Evolutionary conservation across 768 basidiomycete genomes (phyloP).

Genomic region (Rhodotorula sphaerocarpa): DNA sequence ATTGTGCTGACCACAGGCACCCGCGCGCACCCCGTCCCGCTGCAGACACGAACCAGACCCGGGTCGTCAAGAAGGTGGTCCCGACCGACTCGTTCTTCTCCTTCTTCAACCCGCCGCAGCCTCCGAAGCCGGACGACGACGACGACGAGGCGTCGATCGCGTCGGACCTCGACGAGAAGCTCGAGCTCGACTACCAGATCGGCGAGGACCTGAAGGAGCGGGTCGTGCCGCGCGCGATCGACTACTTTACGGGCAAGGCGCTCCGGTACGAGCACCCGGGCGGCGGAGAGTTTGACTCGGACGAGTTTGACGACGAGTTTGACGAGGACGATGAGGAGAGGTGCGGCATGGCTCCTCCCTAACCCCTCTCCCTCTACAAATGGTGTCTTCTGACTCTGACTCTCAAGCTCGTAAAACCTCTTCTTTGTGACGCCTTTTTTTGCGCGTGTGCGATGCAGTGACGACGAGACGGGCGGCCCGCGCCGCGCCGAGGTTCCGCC

Average conservation of each 20-base stretch:
- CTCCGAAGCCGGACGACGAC: slow-evolving; percentile 61
- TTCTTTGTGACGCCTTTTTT: neutral
- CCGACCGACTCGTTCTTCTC: slow-evolving; percentile 97
- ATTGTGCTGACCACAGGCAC: neutral
- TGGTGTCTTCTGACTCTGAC: too few species aligned
- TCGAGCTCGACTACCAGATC: slow-evolving; percentile 95
- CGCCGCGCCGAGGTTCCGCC: slow-evolving; percentile 35
- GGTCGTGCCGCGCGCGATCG: slow-evolving; percentile 83
- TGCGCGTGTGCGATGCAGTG: slow-evolving; percentile 5
- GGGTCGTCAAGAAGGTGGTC: slow-evolving; percentile 61
- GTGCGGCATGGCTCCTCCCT: slow-evolving; percentile 47
- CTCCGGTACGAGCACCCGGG: slow-evolving; percentile 57
- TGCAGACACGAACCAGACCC: slow-evolving; percentile 49
- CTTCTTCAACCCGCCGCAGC: slow-evolving; percentile 80
- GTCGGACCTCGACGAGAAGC: slow-evolving; percentile 81
- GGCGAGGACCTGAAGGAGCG: slow-evolving; percentile 98
- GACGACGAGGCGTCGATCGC: slow-evolving; percentile 60
- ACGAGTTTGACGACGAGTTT: slow-evolving; percentile 54
- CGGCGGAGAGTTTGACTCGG: slow-evolving; percentile 36
- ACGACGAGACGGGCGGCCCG: slow-evolving; percentile 32
- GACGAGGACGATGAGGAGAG: slow-evolving; percentile 60
- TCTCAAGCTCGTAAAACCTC: neutral
- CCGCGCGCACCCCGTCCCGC: neutral
- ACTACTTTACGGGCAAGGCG: slow-evolving; percentile 96
- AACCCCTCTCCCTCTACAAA: slow-evolving; percentile 52